These are phyloP conservation scores for Neofusicoccum cordaticola DNA, from an alignment of 2,329 filamentous ascomycete genomes.

Conservation along the genomic window DNA sequence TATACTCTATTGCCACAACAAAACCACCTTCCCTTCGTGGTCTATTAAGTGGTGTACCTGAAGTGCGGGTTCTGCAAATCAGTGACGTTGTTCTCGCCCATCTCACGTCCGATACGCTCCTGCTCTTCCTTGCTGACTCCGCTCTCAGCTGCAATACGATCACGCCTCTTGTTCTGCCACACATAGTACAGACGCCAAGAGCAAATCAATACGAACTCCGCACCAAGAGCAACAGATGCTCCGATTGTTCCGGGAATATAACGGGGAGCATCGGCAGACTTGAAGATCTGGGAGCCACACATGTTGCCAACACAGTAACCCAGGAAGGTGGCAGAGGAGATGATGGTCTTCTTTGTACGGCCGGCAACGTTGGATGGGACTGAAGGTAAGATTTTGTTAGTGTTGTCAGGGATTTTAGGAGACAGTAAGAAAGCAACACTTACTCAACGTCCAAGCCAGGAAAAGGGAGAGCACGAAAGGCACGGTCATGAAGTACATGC, in stretches of 20 bases:
- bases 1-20: too few relatives aligned
- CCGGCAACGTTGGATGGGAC: constrained; percentile 48
- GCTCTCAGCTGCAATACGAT: constrained; percentile 21
- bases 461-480: constrained; percentile 33
- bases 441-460: constrained; percentile 32
- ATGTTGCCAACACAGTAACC: constrained; percentile 51
- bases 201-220: constrained; percentile 29
- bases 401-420: neutral
- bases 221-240: constrained; percentile 37
- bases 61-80: constrained; percentile 42
- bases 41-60: constrained; percentile 7
- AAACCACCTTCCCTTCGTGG: too few relatives aligned
- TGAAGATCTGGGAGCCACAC: constrained; percentile 48
- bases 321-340: constrained; percentile 46
- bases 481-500: constrained; percentile 34
- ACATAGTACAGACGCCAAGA: constrained; percentile 43
- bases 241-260: constrained; percentile 45
- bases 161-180: constrained; percentile 36
- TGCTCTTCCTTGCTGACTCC: constrained; percentile 48
- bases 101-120: constrained; percentile 45
- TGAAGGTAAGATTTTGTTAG: neutral
- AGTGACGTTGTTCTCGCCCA: constrained; percentile 45
- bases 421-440: neutral
- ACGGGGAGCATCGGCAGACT: constrained; percentile 42
- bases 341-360: constrained; percentile 48